phyloP scores from a whole-genome alignment of 192 early-diverging fungal species.

The Thoreauomyces humboldtii region DNA sequence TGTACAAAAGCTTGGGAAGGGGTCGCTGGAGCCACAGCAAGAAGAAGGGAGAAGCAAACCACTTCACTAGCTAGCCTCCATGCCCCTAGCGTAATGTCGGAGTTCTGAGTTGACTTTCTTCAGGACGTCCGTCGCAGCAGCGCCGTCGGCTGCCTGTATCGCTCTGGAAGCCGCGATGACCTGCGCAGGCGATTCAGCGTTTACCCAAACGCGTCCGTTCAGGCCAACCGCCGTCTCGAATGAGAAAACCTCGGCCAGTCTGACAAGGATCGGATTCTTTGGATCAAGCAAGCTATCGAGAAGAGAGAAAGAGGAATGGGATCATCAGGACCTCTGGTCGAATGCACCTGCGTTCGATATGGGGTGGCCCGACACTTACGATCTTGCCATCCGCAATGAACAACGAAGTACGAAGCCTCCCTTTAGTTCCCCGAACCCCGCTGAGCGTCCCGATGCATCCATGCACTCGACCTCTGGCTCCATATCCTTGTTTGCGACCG shows the following conservation, averaged over 20 bases:
- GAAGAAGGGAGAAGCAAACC: too few species aligned
- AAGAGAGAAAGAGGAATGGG: neutral
- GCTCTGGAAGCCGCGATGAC: slow-evolving; percentile 69
- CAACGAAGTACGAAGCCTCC: slow-evolving; percentile 75
- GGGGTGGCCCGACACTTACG: slow-evolving; percentile 40
- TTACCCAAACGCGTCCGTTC: slow-evolving; percentile 95
- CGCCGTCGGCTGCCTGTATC: slow-evolving; percentile 71
- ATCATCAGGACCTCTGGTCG: neutral
- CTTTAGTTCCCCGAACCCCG: slow-evolving; percentile 88
- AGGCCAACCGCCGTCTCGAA: slow-evolving; percentile 90
- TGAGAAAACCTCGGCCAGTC: slow-evolving; percentile 67
- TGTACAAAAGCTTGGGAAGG: too few species aligned
- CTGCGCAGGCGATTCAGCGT: slow-evolving; percentile 56
- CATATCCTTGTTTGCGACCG: slow-evolving; percentile 92
- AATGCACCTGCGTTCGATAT: neutral
- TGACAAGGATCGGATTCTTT: slow-evolving; percentile 64
- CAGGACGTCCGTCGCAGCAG: slow-evolving; percentile 54
- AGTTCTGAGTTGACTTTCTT: slow-evolving; percentile 34
- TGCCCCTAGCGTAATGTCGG: too few species aligned
- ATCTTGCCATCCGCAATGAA: slow-evolving; percentile 74
- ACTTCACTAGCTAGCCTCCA: too few species aligned
- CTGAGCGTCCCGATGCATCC: slow-evolving; percentile 75
- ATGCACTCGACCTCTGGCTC: slow-evolving; percentile 94
- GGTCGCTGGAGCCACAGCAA: too few species aligned
- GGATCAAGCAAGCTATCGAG: slow-evolving; percentile 64